Evolutionary conservation across 305 asterid species (phyloP).

Genomic region (Fraxinus baroniana): DNA sequence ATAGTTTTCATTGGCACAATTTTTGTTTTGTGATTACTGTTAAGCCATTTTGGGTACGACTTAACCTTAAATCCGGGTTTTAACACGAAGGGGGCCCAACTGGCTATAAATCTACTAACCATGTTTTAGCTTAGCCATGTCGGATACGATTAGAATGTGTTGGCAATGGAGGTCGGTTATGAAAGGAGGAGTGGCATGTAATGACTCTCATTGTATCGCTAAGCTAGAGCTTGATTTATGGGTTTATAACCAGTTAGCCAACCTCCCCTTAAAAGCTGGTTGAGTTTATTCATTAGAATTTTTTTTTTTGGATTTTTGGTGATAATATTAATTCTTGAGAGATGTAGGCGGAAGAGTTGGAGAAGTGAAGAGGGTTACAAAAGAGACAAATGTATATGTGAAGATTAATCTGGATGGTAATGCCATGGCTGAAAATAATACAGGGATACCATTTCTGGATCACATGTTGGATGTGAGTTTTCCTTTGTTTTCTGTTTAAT

Average conservation of each 20-base stretch:
- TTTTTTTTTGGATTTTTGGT: background rate
- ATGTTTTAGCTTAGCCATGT: background rate
- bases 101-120: background rate
- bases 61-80: background rate
- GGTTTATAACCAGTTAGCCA: background rate
- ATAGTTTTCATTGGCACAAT: background rate
- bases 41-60: background rate
- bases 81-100: background rate
- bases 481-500: constrained; percentile 7
- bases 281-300: background rate
- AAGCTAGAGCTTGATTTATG: background rate
- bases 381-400: constrained; percentile 87
- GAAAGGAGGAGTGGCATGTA: background rate
- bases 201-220: background rate
- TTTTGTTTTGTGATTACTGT: background rate
- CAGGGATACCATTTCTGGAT: constrained; percentile 94
- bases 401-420: constrained; percentile 85
- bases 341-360: constrained; percentile 57
- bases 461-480: constrained; percentile 86
- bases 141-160: background rate
- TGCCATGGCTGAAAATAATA: constrained; percentile 68
- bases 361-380: constrained; percentile 84
- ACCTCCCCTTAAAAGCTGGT: background rate
- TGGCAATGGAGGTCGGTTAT: background rate
- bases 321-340: background rate